Conservation (phyloP, 129 eudicot genomes). For the Pseudognaphalium luteoalbum region DNA sequence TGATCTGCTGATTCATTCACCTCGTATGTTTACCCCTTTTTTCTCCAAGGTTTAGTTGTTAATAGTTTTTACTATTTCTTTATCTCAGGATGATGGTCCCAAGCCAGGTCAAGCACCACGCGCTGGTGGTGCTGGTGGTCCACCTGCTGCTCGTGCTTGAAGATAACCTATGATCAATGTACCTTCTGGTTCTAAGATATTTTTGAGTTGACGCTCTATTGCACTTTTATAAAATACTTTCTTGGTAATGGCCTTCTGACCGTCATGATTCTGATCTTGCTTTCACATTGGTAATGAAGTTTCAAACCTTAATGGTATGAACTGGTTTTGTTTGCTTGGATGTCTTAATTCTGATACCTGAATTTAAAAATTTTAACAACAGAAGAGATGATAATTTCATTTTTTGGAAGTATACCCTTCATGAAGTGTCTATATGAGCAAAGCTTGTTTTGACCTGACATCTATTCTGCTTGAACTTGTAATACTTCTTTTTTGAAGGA, state of each 20-base stretch:
- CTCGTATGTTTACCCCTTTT: not conserved
- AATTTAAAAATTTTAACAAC: not conserved
- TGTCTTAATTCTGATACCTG: not conserved
- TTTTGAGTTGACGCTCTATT: constrained; percentile 1
- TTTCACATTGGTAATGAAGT: not conserved
- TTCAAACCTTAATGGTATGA: constrained; percentile 10
- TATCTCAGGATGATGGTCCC: constrained; percentile 55
- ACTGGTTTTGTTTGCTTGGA: not conserved
- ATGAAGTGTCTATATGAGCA: no score
- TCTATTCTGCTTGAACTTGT: no score
- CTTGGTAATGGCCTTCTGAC: constrained; percentile 11
- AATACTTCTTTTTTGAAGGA: no score
- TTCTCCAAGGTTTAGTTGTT: not conserved
- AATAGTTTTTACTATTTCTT: not conserved
- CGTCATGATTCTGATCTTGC: constrained; percentile 15
- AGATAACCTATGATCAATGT: not conserved
- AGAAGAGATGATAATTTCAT: not conserved
- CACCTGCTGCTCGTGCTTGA: constrained; percentile 50
- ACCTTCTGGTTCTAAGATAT: not conserved
- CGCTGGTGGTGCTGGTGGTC: constrained; percentile 49
- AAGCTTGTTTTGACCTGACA: no score
- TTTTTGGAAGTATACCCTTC: not conserved
- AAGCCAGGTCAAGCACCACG: constrained; percentile 74
- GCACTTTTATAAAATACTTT: constrained; percentile 7
- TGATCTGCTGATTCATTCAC: not conserved